Conservation (phyloP, 805 yeast species). For the Kuraishia piskuri region DNA sequence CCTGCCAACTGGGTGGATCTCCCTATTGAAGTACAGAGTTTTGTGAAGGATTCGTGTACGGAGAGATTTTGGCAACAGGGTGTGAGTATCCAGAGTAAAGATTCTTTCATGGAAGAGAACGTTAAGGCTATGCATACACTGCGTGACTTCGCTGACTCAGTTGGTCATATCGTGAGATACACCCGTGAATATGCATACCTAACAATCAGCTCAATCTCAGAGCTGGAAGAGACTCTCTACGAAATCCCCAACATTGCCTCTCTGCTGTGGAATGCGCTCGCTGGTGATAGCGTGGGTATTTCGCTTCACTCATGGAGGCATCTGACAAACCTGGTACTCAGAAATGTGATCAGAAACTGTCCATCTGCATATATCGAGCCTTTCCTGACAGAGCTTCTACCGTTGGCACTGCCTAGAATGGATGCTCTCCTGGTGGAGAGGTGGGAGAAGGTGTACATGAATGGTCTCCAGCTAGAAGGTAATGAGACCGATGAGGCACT, state of each 20-base stretch:
- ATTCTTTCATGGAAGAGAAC: slow-evolving; percentile 88
- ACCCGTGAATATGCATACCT: slow-evolving; percentile 93
- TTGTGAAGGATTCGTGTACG: slow-evolving; percentile 80
- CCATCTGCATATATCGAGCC: slow-evolving; percentile 59
- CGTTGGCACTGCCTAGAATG: slow-evolving; percentile 62
- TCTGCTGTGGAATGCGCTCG: slow-evolving; percentile 76
- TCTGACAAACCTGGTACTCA: slow-evolving; percentile 80
- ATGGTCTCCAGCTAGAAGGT: slow-evolving; percentile 48
- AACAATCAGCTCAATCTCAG: slow-evolving; percentile 83
- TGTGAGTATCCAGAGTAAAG: slow-evolving; percentile 87
- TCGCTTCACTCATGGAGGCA: slow-evolving; percentile 97
- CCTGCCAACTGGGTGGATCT: slow-evolving; percentile 85
- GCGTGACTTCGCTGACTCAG: slow-evolving; percentile 95
- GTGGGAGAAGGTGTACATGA: slow-evolving; percentile 65
- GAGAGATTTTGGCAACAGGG: slow-evolving; percentile 99
- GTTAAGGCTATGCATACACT: slow-evolving; percentile 90
- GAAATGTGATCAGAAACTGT: slow-evolving; percentile 83
- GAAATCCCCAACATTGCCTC: slow-evolving; percentile 77
- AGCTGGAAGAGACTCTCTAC: slow-evolving; percentile 81
- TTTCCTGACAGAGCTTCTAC: slow-evolving; percentile 73
- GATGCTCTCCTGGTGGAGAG: slow-evolving; percentile 65
- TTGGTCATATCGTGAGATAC: slow-evolving; percentile 91
- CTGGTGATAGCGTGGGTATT: slow-evolving; percentile 77
- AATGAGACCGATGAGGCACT: slow-evolving; percentile 50
- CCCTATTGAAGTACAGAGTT: slow-evolving; percentile 84